These are phyloP conservation scores for Staphylotrichum longicolle DNA, from an alignment of 495 filamentous ascomycete species.

Conservation along the genomic window DNA sequence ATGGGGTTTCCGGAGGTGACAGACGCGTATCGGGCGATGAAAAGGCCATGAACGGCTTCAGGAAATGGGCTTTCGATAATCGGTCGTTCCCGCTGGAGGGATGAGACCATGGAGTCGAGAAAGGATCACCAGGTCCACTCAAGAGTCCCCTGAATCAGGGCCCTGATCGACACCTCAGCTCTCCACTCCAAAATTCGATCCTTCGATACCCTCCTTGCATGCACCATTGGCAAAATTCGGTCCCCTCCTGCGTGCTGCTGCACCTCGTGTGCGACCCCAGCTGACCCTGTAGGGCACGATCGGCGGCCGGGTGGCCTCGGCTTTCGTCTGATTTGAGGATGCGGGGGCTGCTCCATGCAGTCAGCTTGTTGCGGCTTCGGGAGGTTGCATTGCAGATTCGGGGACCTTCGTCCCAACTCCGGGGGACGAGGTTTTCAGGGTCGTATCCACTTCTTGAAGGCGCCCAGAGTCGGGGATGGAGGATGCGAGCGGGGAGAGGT, in stretches of 20 bases:
- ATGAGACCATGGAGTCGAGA: too few relatives aligned
- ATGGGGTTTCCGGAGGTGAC: conserved; percentile 12
- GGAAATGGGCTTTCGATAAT: background rate
- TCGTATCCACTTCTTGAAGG: too few relatives aligned
- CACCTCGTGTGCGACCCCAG: conserved; percentile 5
- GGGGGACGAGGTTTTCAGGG: too few relatives aligned
- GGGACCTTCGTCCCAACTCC: background rate
- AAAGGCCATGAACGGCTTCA: background rate
- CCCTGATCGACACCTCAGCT: background rate
- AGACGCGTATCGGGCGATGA: conserved; percentile 2
- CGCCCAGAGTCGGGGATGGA: too few relatives aligned
- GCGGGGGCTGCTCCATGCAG: conserved; percentile 1
- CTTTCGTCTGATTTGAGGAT: conserved; percentile 17
- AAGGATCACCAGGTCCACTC: too few relatives aligned
- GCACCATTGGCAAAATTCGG: background rate
- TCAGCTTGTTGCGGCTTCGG: conserved; percentile 1
- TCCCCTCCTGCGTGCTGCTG: conserved; percentile 9
- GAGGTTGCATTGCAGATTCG: conserved; percentile 6
- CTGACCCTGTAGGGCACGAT: conserved; percentile 19
- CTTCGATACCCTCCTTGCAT: background rate
- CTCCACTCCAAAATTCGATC: background rate
- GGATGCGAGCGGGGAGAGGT: too few relatives aligned
- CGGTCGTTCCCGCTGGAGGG: too few relatives aligned
- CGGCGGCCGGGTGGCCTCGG: conserved; percentile 12
- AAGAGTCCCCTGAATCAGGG: too few relatives aligned